These are phyloP conservation scores for Carnegiea gigantea DNA, from an alignment of 179 eudicot species.

Conservation along the genomic window DNA sequence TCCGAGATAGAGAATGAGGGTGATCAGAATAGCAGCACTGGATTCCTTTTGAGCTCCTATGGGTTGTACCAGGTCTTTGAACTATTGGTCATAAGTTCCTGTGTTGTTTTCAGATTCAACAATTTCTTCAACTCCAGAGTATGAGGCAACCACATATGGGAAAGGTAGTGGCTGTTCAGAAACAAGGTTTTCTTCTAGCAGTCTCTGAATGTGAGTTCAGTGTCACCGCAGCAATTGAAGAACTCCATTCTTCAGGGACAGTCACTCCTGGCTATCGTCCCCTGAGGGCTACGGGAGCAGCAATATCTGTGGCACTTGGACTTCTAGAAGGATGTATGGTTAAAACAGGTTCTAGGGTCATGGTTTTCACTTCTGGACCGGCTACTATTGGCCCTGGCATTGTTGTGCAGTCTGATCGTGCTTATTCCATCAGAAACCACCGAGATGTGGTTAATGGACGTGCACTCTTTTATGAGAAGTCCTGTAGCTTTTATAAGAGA, in stretches of 20 bases:
- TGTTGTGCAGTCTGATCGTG: slow-evolving; percentile 63
- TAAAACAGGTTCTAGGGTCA: slow-evolving; percentile 66
- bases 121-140: slow-evolving; percentile 60
- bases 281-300: slow-evolving; percentile 78
- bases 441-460: slow-evolving; percentile 62
- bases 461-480: slow-evolving; percentile 57
- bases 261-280: slow-evolving; percentile 62
- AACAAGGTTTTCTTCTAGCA: slow-evolving; percentile 74
- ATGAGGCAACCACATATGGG: slow-evolving; percentile 53
- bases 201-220: slow-evolving; percentile 86
- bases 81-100: neutral
- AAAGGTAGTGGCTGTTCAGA: slow-evolving; percentile 40
- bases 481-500: slow-evolving; percentile 59
- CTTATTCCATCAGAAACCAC: slow-evolving; percentile 76
- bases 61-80: neutral
- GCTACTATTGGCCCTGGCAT: slow-evolving; percentile 92
- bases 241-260: slow-evolving; percentile 53
- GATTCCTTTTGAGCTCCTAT: slow-evolving; percentile 2
- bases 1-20: neutral
- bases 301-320: slow-evolving; percentile 83
- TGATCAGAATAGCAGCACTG: neutral
- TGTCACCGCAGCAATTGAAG: slow-evolving; percentile 74
- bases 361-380: slow-evolving; percentile 96
- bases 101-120: slow-evolving; percentile 55
- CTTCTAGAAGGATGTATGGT: slow-evolving; percentile 76